Evolutionary conservation across 306 rosid species (phyloP).

Genomic region (Pyrus betulifolia): DNA sequence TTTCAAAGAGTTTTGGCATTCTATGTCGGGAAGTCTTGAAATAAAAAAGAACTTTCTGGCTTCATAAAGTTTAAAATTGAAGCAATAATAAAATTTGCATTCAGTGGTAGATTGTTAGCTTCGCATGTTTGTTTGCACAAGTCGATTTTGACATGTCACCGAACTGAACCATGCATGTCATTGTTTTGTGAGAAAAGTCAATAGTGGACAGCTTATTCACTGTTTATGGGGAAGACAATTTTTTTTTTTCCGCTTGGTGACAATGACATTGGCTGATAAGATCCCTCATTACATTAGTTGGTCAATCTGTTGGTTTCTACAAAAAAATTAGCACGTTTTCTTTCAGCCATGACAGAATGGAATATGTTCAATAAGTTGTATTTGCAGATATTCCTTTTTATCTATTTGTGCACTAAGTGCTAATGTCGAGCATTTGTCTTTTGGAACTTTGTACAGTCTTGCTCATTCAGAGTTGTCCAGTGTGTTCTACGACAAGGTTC

Average conservation of each 20-base stretch:
- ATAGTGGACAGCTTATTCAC: background rate
- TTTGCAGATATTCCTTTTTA: no score
- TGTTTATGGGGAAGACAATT: background rate
- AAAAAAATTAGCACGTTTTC: background rate
- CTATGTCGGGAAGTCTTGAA: background rate
- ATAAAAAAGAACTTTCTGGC: background rate
- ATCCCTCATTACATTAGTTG: background rate
- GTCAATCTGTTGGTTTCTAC: background rate
- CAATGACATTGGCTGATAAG: background rate
- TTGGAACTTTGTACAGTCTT: constrained; percentile 45
- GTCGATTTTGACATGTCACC: background rate
- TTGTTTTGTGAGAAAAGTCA: background rate
- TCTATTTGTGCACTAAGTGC: background rate
- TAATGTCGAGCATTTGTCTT: constrained; percentile 1
- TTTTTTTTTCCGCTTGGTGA: background rate
- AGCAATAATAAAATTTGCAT: background rate
- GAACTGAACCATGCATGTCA: background rate
- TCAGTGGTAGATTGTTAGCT: background rate
- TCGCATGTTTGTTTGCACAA: background rate
- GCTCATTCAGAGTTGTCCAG: constrained; percentile 93
- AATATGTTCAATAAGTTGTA: background rate
- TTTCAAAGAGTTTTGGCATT: background rate
- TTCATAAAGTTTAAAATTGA: background rate
- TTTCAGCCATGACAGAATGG: background rate
- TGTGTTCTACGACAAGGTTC: constrained; percentile 83